These are phyloP conservation scores for Mycena latifolia DNA, from an alignment of 768 basidiomycete species.

Conservation along the genomic window DNA sequence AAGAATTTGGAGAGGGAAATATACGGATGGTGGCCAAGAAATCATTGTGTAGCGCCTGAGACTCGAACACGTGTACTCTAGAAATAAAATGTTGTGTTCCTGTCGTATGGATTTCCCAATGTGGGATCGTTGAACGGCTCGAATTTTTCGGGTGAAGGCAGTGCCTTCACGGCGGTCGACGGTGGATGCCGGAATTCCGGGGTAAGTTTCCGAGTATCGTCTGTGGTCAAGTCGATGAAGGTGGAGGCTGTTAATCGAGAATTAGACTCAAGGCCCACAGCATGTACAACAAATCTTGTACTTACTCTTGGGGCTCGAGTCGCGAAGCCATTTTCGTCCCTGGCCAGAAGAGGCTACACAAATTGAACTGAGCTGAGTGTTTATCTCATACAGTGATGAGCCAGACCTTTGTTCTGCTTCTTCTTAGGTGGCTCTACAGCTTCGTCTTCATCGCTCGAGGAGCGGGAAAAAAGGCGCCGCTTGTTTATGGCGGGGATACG, in stretches of 20 bases:
- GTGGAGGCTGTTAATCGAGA: too few species aligned
- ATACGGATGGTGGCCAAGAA: too few species aligned
- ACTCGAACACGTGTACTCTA: too few species aligned
- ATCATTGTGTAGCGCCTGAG: too few species aligned
- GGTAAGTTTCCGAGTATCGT: too few species aligned
- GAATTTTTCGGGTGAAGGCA: not conserved
- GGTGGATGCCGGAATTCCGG: too few species aligned
- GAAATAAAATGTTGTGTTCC: too few species aligned
- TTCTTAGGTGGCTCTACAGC: not conserved
- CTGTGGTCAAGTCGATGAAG: not conserved
- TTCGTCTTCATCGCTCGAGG: conserved; percentile 4
- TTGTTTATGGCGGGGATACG: not conserved
- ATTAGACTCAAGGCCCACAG: too few species aligned
- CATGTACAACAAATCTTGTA: too few species aligned
- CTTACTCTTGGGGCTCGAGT: too few species aligned
- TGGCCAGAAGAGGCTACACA: too few species aligned
- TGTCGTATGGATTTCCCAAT: not conserved
- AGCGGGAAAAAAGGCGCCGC: conserved; percentile 1
- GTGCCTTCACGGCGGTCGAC: not conserved
- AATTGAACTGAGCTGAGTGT: not conserved
- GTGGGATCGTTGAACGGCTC: not conserved
- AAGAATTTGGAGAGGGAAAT: too few species aligned
- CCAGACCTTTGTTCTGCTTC: conserved; percentile 6
- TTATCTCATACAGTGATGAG: not conserved
- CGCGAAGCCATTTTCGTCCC: not conserved